Evolutionary conservation across 768 basidiomycete genomes (phyloP).

Genomic region (Dentipellis sp.): DNA sequence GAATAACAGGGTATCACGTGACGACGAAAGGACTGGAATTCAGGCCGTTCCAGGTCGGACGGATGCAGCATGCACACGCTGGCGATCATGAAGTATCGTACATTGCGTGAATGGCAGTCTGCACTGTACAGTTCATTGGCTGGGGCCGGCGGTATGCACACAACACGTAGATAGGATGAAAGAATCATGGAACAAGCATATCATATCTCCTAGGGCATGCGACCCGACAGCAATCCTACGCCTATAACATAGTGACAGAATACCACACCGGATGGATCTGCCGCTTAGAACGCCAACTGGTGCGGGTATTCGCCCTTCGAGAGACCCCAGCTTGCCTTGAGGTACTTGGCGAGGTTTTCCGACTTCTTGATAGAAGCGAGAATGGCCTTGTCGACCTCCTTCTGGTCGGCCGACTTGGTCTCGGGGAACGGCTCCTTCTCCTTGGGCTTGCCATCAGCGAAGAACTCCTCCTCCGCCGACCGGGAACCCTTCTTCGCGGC

Average conservation of each 20-base stretch:
- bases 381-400: constrained; percentile 72
- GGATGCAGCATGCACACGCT: no score
- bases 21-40: no score
- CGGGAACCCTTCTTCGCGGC: constrained; percentile 52
- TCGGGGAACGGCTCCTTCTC: constrained; percentile 80
- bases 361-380: constrained; percentile 84
- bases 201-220: constrained; percentile 8
- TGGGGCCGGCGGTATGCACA: no score
- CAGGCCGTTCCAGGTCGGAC: no score
- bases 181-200: neutral
- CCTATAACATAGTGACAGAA: constrained; percentile 10
- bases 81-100: neutral
- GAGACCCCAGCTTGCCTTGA: constrained; percentile 86
- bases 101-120: neutral
- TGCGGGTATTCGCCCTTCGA: constrained; percentile 98
- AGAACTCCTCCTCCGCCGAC: constrained; percentile 96
- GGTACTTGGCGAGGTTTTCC: constrained; percentile 86
- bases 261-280: neutral
- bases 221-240: constrained; percentile 1
- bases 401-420: constrained; percentile 86
- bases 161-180: no score
- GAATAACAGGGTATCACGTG: no score
- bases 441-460: constrained; percentile 88
- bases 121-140: no score
- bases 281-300: constrained; percentile 72